phyloP scores from a whole-genome alignment of 176 grass and related monocot genomes.

The Rhynchospora tenuis region DNA sequence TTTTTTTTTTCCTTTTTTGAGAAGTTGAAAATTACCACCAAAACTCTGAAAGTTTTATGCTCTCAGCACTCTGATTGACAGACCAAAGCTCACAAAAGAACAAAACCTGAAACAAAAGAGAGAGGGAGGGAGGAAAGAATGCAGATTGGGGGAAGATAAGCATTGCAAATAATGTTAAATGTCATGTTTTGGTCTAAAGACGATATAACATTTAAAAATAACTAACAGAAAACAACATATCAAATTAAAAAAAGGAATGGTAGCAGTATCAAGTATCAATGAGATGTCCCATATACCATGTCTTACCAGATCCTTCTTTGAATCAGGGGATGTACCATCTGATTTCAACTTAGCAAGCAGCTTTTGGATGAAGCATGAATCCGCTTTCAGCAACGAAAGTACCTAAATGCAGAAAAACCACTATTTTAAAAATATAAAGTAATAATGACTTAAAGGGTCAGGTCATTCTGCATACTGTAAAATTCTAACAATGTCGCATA shows the following conservation, averaged over 20 bases:
- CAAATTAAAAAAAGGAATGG: not conserved
- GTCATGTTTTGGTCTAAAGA: too few species aligned
- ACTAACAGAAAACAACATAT: conserved; percentile 18
- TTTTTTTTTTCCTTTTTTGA: too few species aligned
- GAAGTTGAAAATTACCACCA: too few species aligned
- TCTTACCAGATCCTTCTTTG: conserved; percentile 78
- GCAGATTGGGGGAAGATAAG: too few species aligned
- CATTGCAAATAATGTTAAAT: too few species aligned
- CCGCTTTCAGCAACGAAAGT: conserved; percentile 92
- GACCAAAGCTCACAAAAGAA: too few species aligned
- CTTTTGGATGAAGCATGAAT: conserved; percentile 85
- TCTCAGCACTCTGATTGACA: too few species aligned
- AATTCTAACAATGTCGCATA: conserved; percentile 14
- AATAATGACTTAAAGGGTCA: not conserved
- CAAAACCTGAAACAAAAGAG: too few species aligned
- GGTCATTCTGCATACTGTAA: not conserved
- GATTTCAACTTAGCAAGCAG: conserved; percentile 86
- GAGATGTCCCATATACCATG: conserved; percentile 11
- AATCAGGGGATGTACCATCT: conserved; percentile 44
- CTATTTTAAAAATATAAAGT: not conserved
- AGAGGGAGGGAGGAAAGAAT: too few species aligned
- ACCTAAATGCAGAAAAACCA: conserved; percentile 46
- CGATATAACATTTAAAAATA: not conserved
- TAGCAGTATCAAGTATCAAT: not conserved
- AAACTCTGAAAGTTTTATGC: too few species aligned